Percentiles rank a stretch among this genome's conserved stretches.
Conservation (phyloP, 495 filamentous ascomycete genomes). For the Hypoxylon cercidicola region DNA sequence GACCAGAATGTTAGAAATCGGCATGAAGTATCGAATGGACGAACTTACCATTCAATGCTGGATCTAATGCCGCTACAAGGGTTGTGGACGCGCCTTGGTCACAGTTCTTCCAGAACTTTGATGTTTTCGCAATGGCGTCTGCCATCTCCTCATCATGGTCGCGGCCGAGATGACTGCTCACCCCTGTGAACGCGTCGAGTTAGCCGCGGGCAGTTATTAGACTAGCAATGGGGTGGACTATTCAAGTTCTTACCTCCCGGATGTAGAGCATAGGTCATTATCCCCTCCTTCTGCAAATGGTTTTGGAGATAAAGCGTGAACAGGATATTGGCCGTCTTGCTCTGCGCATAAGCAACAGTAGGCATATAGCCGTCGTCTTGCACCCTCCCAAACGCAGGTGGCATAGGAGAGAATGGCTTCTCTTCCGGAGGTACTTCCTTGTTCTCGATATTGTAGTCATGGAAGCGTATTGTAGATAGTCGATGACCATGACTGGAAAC, state of each 20-base stretch:
- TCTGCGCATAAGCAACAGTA: slow-evolving; percentile 64
- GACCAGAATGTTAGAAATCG: slow-evolving; percentile 21
- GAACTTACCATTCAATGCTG: slow-evolving; percentile 54
- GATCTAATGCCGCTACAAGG: slow-evolving; percentile 68
- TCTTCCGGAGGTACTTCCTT: slow-evolving; percentile 53
- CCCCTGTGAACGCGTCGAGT: slow-evolving; percentile 22
- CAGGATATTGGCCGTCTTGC: slow-evolving; percentile 71
- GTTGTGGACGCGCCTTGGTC: slow-evolving; percentile 67
- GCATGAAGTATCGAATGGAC: background rate
- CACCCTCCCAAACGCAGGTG: slow-evolving; percentile 46
- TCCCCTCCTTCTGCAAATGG: slow-evolving; percentile 45
- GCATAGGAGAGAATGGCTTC: slow-evolving; percentile 45
- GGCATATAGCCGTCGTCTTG: slow-evolving; percentile 63
- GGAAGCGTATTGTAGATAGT: slow-evolving; percentile 63
- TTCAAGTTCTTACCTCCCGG: slow-evolving; percentile 55
- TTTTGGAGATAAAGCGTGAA: slow-evolving; percentile 62
- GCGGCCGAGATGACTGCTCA: slow-evolving; percentile 49
- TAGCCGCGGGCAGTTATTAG: slow-evolving; percentile 5
- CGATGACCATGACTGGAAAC: slow-evolving; percentile 62
- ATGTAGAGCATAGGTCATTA: slow-evolving; percentile 57
- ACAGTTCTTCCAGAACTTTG: slow-evolving; percentile 59
- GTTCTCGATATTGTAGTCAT: slow-evolving; percentile 66
- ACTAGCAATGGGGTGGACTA: too few species aligned
- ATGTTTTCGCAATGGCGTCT: slow-evolving; percentile 51
- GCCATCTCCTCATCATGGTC: slow-evolving; percentile 52